These are phyloP conservation scores for Karstenula rhodostoma DNA, from an alignment of 2,329 filamentous ascomycete genomes.

Conservation along the genomic window DNA sequence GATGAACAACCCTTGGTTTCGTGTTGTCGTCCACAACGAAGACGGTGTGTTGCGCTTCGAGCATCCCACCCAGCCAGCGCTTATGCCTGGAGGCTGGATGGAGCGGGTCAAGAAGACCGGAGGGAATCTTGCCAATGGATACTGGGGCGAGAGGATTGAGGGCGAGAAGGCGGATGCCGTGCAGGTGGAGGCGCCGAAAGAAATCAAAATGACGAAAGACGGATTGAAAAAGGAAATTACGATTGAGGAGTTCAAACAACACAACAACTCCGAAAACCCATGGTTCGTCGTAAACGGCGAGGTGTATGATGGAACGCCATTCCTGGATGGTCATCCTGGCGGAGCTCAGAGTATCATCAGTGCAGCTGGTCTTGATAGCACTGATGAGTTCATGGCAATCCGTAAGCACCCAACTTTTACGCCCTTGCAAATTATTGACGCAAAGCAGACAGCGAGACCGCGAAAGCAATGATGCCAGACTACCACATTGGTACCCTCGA, in stretches of 20 bases:
- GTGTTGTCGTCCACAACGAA: slow-evolving; percentile 78
- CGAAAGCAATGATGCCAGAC: slow-evolving; percentile 84
- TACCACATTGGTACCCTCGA: slow-evolving; percentile 87
- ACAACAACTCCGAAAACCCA: slow-evolving; percentile 70
- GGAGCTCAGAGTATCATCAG: slow-evolving; percentile 85
- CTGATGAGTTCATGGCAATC: slow-evolving; percentile 91
- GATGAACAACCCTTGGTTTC: slow-evolving; percentile 98
- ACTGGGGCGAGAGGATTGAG: slow-evolving; percentile 79
- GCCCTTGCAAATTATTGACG: slow-evolving; percentile 32
- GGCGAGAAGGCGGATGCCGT: slow-evolving; percentile 57
- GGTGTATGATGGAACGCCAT: slow-evolving; percentile 85
- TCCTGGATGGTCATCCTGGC: slow-evolving; percentile 83
- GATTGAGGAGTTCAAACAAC: slow-evolving; percentile 74
- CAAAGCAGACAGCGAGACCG: slow-evolving; percentile 81
- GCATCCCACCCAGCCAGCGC: slow-evolving; percentile 83
- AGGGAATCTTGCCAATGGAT: slow-evolving; percentile 80
- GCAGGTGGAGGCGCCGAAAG: slow-evolving; percentile 62
- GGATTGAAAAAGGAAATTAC: slow-evolving; percentile 69
- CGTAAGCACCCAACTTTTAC: slow-evolving; percentile 63
- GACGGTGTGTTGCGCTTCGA: slow-evolving; percentile 75
- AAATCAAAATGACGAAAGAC: slow-evolving; percentile 80
- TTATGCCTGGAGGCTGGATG: slow-evolving; percentile 90
- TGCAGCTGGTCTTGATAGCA: slow-evolving; percentile 81
- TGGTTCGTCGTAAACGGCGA: slow-evolving; percentile 92
- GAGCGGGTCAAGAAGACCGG: slow-evolving; percentile 84